Conservation (phyloP, 306 rosid species). For the Rosa persica region DNA sequence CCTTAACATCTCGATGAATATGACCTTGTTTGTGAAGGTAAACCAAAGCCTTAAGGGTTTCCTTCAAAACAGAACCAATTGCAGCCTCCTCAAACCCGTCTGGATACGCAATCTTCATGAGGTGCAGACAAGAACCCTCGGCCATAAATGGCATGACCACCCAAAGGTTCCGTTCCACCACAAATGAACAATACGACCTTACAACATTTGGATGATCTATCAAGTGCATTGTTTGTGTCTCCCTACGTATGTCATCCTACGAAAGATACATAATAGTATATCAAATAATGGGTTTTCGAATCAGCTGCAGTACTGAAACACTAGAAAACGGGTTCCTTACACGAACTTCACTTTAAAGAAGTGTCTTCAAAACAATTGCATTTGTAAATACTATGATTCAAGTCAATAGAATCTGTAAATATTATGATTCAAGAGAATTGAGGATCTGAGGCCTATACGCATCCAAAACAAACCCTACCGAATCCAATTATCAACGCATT, state of each 20-base stretch:
- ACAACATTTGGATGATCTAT: constrained; percentile 93
- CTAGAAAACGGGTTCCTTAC: not conserved
- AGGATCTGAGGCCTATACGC: constrained; percentile 15
- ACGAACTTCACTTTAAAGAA: not conserved
- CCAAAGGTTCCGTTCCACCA: constrained; percentile 82
- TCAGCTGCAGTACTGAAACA: not conserved
- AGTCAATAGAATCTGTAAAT: not conserved
- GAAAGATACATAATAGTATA: not conserved
- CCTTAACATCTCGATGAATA: constrained; percentile 96
- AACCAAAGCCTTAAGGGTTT: constrained; percentile 84
- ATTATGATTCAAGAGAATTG: not conserved
- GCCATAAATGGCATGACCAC: constrained; percentile 96
- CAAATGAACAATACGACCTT: constrained; percentile 81
- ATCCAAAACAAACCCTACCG: not conserved
- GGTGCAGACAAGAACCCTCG: constrained; percentile 94
- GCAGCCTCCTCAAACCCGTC: constrained; percentile 90
- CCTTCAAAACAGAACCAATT: constrained; percentile 78
- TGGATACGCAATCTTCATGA: constrained; percentile 84
- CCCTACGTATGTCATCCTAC: constrained; percentile 78
- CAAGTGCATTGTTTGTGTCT: constrained; percentile 93
- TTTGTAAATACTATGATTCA: not conserved
- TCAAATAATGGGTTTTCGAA: not conserved
- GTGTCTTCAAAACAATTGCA: not conserved
- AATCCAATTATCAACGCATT: not conserved
- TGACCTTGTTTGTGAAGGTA: constrained; percentile 93